Base-by-base conservation (phyloP, 108 stramenopile species). In the Fragilaria radians region DNA sequence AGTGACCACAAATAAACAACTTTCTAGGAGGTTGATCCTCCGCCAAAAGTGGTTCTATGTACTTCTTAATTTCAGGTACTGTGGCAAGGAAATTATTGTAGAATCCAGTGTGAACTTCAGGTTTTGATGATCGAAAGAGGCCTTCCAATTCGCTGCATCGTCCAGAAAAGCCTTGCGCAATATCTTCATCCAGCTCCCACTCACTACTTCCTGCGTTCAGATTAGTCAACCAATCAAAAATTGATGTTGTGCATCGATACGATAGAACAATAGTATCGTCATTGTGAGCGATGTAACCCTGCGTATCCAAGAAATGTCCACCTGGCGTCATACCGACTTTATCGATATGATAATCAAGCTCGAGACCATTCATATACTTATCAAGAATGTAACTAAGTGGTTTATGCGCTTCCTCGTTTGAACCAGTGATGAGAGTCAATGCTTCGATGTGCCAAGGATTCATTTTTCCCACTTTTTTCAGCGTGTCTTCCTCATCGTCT, bases 241-340 rank as follows among this genome's bases (percentile, higher is more conserved):
- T 53, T 1, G 81, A 66, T 49, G 74, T 79, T 7, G 73, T 75
- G 48, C 77, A 76, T 22, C 77, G 66, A 52, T 69, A 83, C 4
- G 75, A 57, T 0, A 83, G 28, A 5, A 83, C 78, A 32, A 83
- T 70, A 1, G 32, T 65, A 19, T 83, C 67, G 57, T 79, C 75
- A 46, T 83, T 77, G 72, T 83, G 81, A 19, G 81, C 81, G 34
- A 83, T 70, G 57, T 74, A 83, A 30, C 81, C 81, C 54, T 83
- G 81, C 11, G 74, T 73, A 46, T 78, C 81, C 11, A 76, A 21
- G 56, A 63, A 60, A 11, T 71, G 61, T 1, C 64, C 68, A 24
- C 62, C 64, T 25, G 53, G 18, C 0, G 64, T 64, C 5, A 72
- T 57, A 26, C 72, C 72, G 0, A 11, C 28, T 9, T 67, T 58